These are phyloP conservation scores for Friedmanniomyces endolithicus DNA, from an alignment of 495 filamentous ascomycete species.

Conservation along the genomic window DNA sequence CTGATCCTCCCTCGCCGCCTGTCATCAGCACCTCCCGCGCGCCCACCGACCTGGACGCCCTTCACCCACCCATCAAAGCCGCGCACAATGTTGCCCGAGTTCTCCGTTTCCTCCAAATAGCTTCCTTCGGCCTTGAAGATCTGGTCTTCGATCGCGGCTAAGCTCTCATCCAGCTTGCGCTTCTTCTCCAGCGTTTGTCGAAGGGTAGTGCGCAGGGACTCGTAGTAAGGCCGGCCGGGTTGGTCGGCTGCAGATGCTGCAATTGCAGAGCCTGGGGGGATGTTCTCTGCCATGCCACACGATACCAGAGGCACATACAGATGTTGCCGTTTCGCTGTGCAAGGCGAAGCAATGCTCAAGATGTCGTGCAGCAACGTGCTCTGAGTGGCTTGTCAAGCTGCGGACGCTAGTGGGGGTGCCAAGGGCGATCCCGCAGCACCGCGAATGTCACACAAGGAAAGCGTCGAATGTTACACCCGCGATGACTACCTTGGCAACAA, in stretches of 20 bases:
- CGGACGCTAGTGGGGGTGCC: neutral
- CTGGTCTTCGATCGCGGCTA: conserved; percentile 63
- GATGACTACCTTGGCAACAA: no score
- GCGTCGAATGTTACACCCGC: no score
- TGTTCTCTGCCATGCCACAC: conserved; percentile 20
- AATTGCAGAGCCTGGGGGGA: conserved; percentile 9
- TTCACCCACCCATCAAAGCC: conserved; percentile 98
- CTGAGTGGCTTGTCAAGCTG: neutral
- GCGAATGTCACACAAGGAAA: neutral
- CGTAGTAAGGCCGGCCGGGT: conserved; percentile 52
- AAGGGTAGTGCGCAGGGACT: conserved; percentile 57
- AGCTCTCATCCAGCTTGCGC: conserved; percentile 50
- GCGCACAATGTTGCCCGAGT: conserved; percentile 84
- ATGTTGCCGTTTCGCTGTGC: neutral
- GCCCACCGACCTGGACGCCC: conserved; percentile 37
- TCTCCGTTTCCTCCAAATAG: conserved; percentile 78
- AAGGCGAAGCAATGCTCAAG: neutral
- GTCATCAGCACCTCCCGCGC: conserved; percentile 22
- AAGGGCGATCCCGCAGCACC: neutral
- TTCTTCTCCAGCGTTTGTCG: conserved; percentile 57
- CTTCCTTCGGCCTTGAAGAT: conserved; percentile 73
- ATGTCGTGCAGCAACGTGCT: neutral
- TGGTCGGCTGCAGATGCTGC: conserved; percentile 8
- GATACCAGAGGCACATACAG: neutral
- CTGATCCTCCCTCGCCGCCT: conserved; percentile 26